Evolutionary conservation across 208 protist species (phyloP), one percentile per base, ranked within the genome.

Genomic region (Trypanosoma congolense): DNA sequence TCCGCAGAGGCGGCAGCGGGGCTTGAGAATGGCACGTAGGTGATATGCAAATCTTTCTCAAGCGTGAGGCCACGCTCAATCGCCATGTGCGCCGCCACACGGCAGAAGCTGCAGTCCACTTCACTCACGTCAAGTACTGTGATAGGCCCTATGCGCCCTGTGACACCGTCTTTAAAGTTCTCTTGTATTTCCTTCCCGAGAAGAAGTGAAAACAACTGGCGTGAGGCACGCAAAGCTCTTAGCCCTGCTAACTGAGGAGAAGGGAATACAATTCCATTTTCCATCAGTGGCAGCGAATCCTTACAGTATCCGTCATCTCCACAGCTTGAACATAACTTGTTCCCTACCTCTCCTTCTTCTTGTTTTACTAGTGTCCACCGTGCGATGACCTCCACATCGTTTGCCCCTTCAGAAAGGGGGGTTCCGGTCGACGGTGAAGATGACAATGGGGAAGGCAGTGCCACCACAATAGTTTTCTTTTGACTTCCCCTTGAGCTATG

Each of bases 91-190:
- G 78, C 45, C 0, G 82, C 78, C 18, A 75, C 75, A 43, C 82
- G 77, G 49, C 73, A 71, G 48, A 90, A 86, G 36, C 75, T 73
- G 46, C 79, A 81, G 61, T 90, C 82, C 44, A 83, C 68, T 19
- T 71, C 82, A 50, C 46, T 90, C 3, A 73, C 75, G 51, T 90
- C 82, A 38, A 90, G 61, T 60, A 90, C 70, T 5, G 71, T 60
- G 19, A 90, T 42, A 12, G 70, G 56, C 2, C 67, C 61, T 12
- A 40, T 29, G 4, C 5, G 6, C n/a, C n/a, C 2, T 31, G 31
- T 24, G 10, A 21, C 42, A 46, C 42, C 25, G 9, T 19, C 24
- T 24, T 22, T 21, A 30, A 6, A 38, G 14, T 16, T 21, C 14
- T 40, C 24, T 4, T 28, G 62, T 65, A 10, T 43, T 72, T 44